Evolutionary conservation across 371 early-diverging fungal species (phyloP).

Genomic region (Mucor plumbeus): DNA sequence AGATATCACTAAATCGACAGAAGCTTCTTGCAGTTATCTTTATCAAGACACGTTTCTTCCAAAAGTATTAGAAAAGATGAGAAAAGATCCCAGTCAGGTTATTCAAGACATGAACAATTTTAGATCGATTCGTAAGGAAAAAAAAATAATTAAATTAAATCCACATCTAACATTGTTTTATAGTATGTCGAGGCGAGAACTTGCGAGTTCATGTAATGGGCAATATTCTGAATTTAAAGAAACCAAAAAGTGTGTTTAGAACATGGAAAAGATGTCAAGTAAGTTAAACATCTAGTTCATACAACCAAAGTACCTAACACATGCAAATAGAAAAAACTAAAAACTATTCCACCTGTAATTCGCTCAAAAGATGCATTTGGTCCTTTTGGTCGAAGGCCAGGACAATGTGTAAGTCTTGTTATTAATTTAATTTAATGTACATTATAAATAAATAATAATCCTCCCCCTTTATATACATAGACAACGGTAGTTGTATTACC

Average conservation of each 20-base stretch:
- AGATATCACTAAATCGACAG: conserved; percentile 49
- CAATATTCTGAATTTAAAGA: conserved; percentile 48
- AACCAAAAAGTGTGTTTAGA: conserved; percentile 49
- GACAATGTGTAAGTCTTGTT: conserved; percentile 34
- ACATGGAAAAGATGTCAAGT: conserved; percentile 21
- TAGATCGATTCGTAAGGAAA: conserved; percentile 47
- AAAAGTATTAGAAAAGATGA: conserved; percentile 41
- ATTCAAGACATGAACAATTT: conserved; percentile 48
- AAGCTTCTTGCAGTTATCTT: conserved; percentile 40
- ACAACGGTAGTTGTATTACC: conserved; percentile 53
- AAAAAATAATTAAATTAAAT: not conserved
- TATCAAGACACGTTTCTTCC: conserved; percentile 55
- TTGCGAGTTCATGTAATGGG: conserved; percentile 60
- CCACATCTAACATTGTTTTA: not conserved
- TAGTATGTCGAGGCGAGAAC: conserved; percentile 54
- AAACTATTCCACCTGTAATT: conserved; percentile 18
- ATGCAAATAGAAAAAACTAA: conserved; percentile 5
- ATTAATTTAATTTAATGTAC: not conserved
- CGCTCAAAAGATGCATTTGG: conserved; percentile 53
- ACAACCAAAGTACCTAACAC: not conserved
- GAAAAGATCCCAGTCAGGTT: conserved; percentile 41
- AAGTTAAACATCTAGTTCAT: not conserved
- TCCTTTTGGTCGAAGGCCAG: conserved; percentile 45
- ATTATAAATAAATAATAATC: too few relatives aligned
- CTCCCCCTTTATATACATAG: conserved; percentile 6